Evolutionary conservation across 345 rosid species (phyloP).

Genomic region (Pugionium cornutum): DNA sequence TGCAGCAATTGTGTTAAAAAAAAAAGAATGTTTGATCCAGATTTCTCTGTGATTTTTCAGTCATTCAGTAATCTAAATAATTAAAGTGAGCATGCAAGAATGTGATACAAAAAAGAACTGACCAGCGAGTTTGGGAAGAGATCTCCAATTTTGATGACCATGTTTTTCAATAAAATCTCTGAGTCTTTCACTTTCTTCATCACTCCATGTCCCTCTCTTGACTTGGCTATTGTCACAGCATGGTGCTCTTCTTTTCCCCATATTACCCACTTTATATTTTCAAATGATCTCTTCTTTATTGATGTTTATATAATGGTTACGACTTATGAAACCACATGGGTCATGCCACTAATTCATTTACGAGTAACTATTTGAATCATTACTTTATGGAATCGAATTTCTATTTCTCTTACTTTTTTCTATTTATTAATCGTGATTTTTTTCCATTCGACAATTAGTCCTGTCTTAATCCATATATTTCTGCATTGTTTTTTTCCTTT

Average conservation of each 20-base stretch:
- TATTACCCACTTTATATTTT: background rate
- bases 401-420: background rate
- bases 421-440: background rate
- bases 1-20: too few relatives aligned
- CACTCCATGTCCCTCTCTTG: constrained; percentile 39
- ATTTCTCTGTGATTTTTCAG: too few relatives aligned
- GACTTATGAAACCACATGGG: constrained; percentile 30
- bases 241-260: constrained; percentile 33
- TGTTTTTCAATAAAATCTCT: constrained; percentile 18
- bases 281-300: background rate
- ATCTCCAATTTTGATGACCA: constrained; percentile 38
- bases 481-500: background rate
- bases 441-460: background rate
- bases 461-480: background rate
- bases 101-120: background rate
- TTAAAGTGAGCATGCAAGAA: constrained; percentile 17
- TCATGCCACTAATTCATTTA: constrained; percentile 34
- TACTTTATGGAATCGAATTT: constrained; percentile 8
- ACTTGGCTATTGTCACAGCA: constrained; percentile 37
- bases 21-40: too few relatives aligned
- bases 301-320: background rate
- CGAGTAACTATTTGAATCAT: background rate
- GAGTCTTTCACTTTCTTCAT: constrained; percentile 37
- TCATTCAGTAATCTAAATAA: too few relatives aligned
- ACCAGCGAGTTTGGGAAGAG: constrained; percentile 41